These are phyloP conservation scores for Capsicum rhomboideum DNA, from an alignment of 257 asterid genomes.

Conservation along the genomic window DNA sequence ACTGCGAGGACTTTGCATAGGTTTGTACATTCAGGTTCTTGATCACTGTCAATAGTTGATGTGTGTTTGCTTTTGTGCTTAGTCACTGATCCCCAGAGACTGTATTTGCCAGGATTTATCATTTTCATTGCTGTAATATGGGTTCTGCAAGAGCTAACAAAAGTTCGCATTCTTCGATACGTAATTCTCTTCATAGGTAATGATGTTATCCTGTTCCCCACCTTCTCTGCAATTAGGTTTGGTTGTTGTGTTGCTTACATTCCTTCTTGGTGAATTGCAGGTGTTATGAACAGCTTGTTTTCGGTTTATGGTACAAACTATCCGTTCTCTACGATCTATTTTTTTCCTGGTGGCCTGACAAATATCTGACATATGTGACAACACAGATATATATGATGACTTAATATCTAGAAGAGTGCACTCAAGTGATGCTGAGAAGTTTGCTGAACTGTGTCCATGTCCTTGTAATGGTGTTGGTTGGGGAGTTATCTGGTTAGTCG, in stretches of 20 bases:
- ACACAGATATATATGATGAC: conserved; percentile 94
- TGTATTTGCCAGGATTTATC: conserved; percentile 65
- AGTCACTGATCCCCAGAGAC: not conserved
- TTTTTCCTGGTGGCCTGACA: not conserved
- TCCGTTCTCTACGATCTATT: not conserved
- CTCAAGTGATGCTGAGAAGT: conserved; percentile 97
- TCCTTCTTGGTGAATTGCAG: conserved; percentile 29
- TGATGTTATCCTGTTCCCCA: conserved; percentile 1
- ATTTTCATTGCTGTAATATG: conserved; percentile 72
- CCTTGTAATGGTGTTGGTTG: conserved; percentile 88
- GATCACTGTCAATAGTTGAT: not conserved
- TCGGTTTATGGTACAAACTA: conserved; percentile 74
- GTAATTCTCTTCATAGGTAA: conserved; percentile 95
- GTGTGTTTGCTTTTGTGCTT: not conserved
- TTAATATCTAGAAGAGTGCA: conserved; percentile 89
- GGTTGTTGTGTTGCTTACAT: not conserved
- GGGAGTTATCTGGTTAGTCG: conserved; percentile 85
- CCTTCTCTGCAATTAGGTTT: not conserved
- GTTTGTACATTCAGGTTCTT: conserved; percentile 35
- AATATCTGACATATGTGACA: not conserved
- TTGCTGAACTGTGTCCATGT: conserved; percentile 97
- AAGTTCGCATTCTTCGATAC: conserved; percentile 68
- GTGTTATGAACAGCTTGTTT: conserved; percentile 97
- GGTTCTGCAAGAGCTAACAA: conserved; percentile 79
- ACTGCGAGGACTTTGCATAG: conserved; percentile 86